phyloP scores from a whole-genome alignment of 768 basidiomycete species.

The Suillus sp. region DNA sequence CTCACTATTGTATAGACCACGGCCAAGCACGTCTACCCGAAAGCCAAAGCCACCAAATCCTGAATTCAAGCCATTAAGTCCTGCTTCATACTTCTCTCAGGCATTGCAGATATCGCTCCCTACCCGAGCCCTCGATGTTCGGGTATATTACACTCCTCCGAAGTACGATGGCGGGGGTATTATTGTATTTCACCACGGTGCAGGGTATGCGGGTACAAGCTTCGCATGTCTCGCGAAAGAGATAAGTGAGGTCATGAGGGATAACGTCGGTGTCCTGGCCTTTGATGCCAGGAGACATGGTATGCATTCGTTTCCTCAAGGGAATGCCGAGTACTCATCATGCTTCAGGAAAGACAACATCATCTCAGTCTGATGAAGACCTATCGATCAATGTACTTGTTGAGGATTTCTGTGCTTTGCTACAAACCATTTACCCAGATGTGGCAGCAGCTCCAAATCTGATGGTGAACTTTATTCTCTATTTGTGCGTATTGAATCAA shows the following conservation, averaged over 20 bases:
- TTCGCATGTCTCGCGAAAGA: constrained; percentile 93
- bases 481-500: constrained; percentile 1
- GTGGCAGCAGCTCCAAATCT: constrained; percentile 65
- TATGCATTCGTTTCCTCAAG: constrained; percentile 36
- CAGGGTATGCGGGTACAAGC: constrained; percentile 86
- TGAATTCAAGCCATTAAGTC: constrained; percentile 77
- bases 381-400: constrained; percentile 74
- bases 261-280: constrained; percentile 79
- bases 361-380: constrained; percentile 27
- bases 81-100: constrained; percentile 71
- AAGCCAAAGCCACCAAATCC: constrained; percentile 51
- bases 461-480: constrained; percentile 51
- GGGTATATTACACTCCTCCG: constrained; percentile 85
- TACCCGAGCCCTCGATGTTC: constrained; percentile 59
- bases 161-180: constrained; percentile 52
- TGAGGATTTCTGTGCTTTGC: constrained; percentile 69
- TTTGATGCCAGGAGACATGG: constrained; percentile 90
- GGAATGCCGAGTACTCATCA: constrained; percentile 5
- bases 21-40: constrained; percentile 29
- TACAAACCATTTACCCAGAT: constrained; percentile 72
- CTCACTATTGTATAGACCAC: constrained; percentile 14
- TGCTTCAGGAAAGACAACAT: constrained; percentile 28
- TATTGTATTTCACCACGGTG: constrained; percentile 94
- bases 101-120: constrained; percentile 78
- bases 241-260: constrained; percentile 56